These are phyloP conservation scores for Penicillium vulpinum DNA, from an alignment of 2,329 filamentous ascomycete genomes.

Conservation along the genomic window DNA sequence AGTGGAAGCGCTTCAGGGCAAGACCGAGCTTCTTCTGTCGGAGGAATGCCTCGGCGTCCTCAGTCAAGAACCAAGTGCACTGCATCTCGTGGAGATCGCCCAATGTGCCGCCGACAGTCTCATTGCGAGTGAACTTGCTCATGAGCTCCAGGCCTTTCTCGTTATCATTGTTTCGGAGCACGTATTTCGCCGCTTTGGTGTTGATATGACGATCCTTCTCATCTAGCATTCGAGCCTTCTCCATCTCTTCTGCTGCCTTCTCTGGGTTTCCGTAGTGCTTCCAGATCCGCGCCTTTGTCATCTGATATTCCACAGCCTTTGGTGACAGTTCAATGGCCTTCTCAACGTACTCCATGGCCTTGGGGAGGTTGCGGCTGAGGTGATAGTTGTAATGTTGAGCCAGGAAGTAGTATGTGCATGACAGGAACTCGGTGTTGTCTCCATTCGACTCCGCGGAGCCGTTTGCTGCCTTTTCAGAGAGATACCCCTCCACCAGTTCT, in stretches of 20 bases:
- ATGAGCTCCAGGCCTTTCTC: conserved; percentile 84
- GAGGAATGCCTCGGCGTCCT: conserved; percentile 87
- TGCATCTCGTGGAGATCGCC: conserved; percentile 97
- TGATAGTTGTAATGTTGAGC: conserved; percentile 97
- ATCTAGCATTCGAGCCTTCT: conserved; percentile 80
- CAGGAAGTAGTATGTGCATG: conserved; percentile 86
- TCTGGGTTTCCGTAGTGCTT: conserved; percentile 82
- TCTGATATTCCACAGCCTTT: conserved; percentile 83
- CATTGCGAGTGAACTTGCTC: conserved; percentile 89
- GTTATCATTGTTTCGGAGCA: conserved; percentile 87
- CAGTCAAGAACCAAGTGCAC: conserved; percentile 93
- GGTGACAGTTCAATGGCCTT: conserved; percentile 77
- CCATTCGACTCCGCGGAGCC: conserved; percentile 52
- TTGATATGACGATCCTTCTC: conserved; percentile 96
- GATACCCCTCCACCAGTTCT: conserved; percentile 75
- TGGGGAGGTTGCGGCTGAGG: conserved; percentile 77
- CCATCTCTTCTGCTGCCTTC: conserved; percentile 84
- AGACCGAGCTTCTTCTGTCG: conserved; percentile 79
- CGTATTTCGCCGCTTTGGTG: conserved; percentile 96
- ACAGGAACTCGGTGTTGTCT: conserved; percentile 63
- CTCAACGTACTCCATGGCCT: conserved; percentile 79
- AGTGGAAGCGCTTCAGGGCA: conserved; percentile 87
- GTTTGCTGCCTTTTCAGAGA: conserved; percentile 56
- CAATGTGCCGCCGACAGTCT: conserved; percentile 81
- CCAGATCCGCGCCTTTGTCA: conserved; percentile 92